Base-by-base conservation (phyloP, 495 filamentous ascomycete species). In the Echria macrotheca region DNA sequence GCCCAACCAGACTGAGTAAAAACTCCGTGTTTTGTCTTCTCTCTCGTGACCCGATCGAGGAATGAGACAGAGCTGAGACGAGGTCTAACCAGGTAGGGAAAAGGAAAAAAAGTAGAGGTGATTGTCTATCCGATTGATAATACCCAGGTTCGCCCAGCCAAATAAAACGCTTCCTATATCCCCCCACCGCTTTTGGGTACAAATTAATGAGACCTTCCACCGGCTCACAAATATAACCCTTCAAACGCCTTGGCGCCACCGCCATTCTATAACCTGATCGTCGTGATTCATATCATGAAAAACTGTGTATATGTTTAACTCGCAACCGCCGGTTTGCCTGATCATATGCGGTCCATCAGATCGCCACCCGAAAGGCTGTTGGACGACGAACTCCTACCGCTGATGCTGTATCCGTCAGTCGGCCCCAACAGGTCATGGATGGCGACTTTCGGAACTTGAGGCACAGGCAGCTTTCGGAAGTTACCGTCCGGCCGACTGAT, bases 391-490 rank as follows among this genome's bases (percentile, higher is more conserved):
- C 69, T 75, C 53, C 72, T 64, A 45, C 72, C 71, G 52, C 73
- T 76, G 21, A 48, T 42, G 52, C 66, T 68, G 61, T 83, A 89
- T 1, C 83, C 84, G 44, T 73, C 79, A 35, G 72, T 68, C 1
- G 78, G 74, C 50, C 81, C 85, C 48, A 96, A 68, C 54, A 96
- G 74, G 56, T 95, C 91, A 53, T 94, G 89, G 4, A 95, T 87
- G 1, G 87, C 84, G 14, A 96, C 85, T 61, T 91, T 94, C 44
- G 89, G 89, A 2, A 90, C 78, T 65, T 91, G 93, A 40, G 89
- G 89, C 1, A 90, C 84, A 0, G 93, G 93, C n/a, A 98, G 73
- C 68, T 96, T 97, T 54, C 93, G 73, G 61, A 91, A 85, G n/a
- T 83, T 80, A 17, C 89, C 87, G 51, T 96, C 89, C 1, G 87